Evolutionary conservation across 495 filamentous ascomycete species (phyloP).

Genomic region (Neurospora sp.): DNA sequence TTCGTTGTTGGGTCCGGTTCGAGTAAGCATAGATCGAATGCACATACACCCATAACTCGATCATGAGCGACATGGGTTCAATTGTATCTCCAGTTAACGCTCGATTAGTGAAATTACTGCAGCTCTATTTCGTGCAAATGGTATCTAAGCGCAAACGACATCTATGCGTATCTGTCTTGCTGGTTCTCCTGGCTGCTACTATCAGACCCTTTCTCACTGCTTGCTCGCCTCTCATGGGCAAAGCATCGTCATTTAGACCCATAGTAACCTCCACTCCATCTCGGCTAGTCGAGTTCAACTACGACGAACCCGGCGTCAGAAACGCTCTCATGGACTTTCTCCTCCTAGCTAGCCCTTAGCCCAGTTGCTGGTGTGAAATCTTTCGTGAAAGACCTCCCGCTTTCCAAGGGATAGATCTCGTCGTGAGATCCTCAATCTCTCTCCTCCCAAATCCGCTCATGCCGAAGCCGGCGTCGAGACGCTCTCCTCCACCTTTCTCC

Average conservation of each 20-base stretch:
- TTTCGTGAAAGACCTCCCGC: not conserved
- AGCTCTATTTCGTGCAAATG: not conserved
- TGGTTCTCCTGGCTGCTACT: not conserved
- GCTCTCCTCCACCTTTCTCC: constrained; percentile 43
- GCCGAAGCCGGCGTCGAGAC: constrained; percentile 14
- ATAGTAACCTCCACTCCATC: not conserved
- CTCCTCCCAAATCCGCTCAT: not conserved
- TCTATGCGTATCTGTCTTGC: not conserved
- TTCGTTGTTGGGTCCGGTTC: not conserved
- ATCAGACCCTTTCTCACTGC: not conserved
- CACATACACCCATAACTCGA: not conserved
- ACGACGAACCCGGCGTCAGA: not conserved
- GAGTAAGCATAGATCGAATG: not conserved
- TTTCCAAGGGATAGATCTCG: no score
- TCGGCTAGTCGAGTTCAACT: not conserved
- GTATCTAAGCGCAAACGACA: not conserved
- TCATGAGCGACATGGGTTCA: not conserved
- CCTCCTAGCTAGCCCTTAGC: not conserved
- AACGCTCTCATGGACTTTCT: not conserved
- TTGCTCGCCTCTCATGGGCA: not conserved
- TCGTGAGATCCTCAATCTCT: no score
- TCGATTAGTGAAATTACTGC: not conserved
- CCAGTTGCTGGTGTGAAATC: no score
- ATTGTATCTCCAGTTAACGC: not conserved
- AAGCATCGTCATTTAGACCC: not conserved